A percentile compares a stretch with the other conserved stretches of the same genome.
phyloP scores from a whole-genome alignment of 2,329 filamentous ascomycete genomes.

The Epichloe sp. region DNA sequence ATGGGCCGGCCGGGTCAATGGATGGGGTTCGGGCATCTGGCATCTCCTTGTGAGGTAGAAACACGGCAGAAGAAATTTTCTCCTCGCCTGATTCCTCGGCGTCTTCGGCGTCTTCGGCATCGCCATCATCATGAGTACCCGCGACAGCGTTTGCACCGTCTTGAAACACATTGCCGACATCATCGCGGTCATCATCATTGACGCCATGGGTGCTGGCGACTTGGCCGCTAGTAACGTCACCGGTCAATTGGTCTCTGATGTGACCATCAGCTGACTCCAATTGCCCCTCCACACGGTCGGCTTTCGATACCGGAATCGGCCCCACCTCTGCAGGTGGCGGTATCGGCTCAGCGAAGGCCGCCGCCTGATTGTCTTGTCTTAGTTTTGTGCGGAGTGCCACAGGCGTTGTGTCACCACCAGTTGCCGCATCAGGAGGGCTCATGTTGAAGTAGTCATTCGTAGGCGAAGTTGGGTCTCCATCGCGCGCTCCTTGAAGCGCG shows the following conservation, averaged over 20 bases:
- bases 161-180: constrained; percentile 11
- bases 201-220: neutral
- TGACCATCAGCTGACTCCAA: constrained; percentile 26
- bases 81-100: constrained; percentile 58
- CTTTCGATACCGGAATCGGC: constrained; percentile 11
- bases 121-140: constrained; percentile 6
- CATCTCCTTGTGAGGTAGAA: constrained; percentile 59
- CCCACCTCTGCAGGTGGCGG: constrained; percentile 12
- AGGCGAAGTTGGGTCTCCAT: constrained; percentile 1
- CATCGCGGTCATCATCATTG: constrained; percentile 11
- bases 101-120: constrained; percentile 27
- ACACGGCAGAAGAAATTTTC: constrained; percentile 76
- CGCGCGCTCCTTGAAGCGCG: neutral
- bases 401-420: constrained; percentile 5
- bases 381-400: constrained; percentile 8
- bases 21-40: constrained; percentile 20
- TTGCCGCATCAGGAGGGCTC: constrained; percentile 1
- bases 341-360: constrained; percentile 10
- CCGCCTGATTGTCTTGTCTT: constrained; percentile 10
- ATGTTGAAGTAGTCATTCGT: constrained; percentile 10
- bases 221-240: neutral
- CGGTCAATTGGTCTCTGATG: constrained; percentile 22
- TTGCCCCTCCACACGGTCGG: constrained; percentile 18
- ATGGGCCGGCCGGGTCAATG: constrained; percentile 21
- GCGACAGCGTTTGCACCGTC: neutral